Percentiles rank a stretch among this genome's conserved stretches.
Evolutionary conservation across 176 grass and related monocot genomes (phyloP).

Genomic region (Phoenix dactylifera): DNA sequence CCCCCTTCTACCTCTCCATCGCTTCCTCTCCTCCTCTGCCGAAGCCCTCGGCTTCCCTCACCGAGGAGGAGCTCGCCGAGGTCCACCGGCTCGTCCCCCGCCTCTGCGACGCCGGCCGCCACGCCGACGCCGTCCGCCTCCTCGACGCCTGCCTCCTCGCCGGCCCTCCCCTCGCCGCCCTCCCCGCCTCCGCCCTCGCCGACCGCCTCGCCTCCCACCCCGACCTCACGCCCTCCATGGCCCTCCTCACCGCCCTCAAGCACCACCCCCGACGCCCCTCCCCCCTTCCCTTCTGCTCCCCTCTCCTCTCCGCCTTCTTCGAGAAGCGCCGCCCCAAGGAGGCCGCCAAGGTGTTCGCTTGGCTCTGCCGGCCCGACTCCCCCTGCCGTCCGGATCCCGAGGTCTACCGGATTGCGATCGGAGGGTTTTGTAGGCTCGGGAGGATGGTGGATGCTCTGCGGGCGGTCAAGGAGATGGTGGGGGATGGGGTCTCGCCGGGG

Average conservation of each 20-base stretch:
- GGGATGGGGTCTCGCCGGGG: conserved; percentile 14
- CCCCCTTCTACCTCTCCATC: background rate
- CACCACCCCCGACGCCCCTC: conserved; percentile 29
- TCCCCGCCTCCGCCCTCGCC: conserved; percentile 10
- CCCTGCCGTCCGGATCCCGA: conserved; percentile 21
- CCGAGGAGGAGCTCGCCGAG: conserved; percentile 6
- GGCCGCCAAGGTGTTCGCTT: conserved; percentile 26
- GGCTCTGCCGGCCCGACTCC: conserved; percentile 25
- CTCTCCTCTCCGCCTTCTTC: conserved; percentile 30
- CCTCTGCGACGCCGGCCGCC: conserved; percentile 16
- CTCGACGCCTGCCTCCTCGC: conserved; percentile 12
- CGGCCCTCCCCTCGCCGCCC: conserved; percentile 2
- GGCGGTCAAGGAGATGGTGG: conserved; percentile 15
- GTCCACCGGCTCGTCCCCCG: conserved; percentile 16
- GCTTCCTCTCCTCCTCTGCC: background rate
- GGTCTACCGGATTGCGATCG: conserved; percentile 8
- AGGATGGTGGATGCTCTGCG: conserved; percentile 12
- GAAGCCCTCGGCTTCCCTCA: conserved; percentile 6
- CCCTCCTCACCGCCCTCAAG: conserved; percentile 30
- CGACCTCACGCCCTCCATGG: conserved; percentile 18
- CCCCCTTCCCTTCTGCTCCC: conserved; percentile 27
- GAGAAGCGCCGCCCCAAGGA: conserved; percentile 9
- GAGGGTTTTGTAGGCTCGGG: conserved; percentile 11
- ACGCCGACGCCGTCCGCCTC: conserved; percentile 19
- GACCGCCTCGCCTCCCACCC: conserved; percentile 22